Evolutionary conservation across 768 basidiomycete genomes (phyloP), one percentile per base, ranked within the genome.

Genomic region (Hebeloma cylindrosporum): DNA sequence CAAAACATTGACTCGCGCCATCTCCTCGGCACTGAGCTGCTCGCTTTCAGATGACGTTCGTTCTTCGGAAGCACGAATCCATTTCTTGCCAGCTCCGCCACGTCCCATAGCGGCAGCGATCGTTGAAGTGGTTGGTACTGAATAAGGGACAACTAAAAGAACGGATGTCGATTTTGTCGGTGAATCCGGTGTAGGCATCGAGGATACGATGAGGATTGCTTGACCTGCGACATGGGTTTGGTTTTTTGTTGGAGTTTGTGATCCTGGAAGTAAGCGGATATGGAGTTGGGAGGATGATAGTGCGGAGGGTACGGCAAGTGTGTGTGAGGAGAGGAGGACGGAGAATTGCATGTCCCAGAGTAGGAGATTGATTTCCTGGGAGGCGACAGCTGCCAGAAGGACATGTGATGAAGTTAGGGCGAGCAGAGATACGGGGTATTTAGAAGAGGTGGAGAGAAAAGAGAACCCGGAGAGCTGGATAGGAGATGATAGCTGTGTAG

Each of bases 291-390:
- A 53, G 13, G 61, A 58, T 0, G 66, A 53, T 11, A 79, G 46
- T 16, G 70, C 57, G 1, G 75, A 64, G 0, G 85, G 80, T 10
- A 80, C 58, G 1, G 80, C 60, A 30, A 84, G 63, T 6, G 63
- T 58, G 28, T 81, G 73, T 4, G 73, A 70, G 2, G 80, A 67
- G n/a, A 87, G 68, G 17, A 86, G 64, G 25, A 85, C 77, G 13
- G 78, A 78, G 51, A 82, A 87, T 47, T 80, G 80, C 16, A 86
- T 65, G 50, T 87, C 84, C 83, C 85, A 86, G 21, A 86, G 60
- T 13, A 82, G 76, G 21, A 86, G 60, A 11, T 68, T 65, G 40
- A 85, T 68, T 45, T 78, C 77, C 25, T 66, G 58, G 9, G 67
- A 54, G 0, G 70, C 59, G 5, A 67, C 51, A 2, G 60, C 54